Evolutionary conservation across 768 basidiomycete species (phyloP).

Genomic region (Boletus sp.): DNA sequence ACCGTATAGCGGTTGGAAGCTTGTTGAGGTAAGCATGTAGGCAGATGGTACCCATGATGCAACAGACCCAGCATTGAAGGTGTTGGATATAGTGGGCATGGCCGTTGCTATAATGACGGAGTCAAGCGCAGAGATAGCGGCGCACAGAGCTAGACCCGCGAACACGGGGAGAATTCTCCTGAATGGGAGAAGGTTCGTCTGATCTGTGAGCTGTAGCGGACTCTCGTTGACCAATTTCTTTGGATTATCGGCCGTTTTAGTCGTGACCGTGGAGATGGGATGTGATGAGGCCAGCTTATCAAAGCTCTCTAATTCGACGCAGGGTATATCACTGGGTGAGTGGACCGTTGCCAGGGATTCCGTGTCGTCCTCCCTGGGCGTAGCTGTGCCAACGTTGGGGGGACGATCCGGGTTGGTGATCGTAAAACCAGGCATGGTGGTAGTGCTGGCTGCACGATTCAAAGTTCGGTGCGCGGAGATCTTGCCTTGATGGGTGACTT

Average conservation of each 20-base stretch:
- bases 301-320: background rate
- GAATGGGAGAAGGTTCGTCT: conserved; percentile 71
- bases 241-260: background rate
- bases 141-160: conserved; percentile 55
- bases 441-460: background rate
- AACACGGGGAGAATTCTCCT: conserved; percentile 62
- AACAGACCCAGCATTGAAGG: conserved; percentile 50
- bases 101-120: conserved; percentile 74
- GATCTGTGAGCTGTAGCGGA: conserved; percentile 51
- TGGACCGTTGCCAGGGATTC: background rate
- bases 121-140: conserved; percentile 61
- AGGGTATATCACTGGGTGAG: background rate
- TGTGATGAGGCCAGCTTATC: conserved; percentile 1
- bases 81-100: conserved; percentile 63
- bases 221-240: background rate
- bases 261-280: conserved; percentile 4
- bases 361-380: background rate
- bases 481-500: background rate
- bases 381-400: background rate
- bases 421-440: background rate
- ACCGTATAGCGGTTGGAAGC: conserved; percentile 46
- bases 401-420: background rate
- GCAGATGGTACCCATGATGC: conserved; percentile 69
- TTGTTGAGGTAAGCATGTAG: conserved; percentile 59
- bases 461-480: background rate